Conservation (phyloP, 495 filamentous ascomycete species). For the Podospora pseudopauciseta region DNA sequence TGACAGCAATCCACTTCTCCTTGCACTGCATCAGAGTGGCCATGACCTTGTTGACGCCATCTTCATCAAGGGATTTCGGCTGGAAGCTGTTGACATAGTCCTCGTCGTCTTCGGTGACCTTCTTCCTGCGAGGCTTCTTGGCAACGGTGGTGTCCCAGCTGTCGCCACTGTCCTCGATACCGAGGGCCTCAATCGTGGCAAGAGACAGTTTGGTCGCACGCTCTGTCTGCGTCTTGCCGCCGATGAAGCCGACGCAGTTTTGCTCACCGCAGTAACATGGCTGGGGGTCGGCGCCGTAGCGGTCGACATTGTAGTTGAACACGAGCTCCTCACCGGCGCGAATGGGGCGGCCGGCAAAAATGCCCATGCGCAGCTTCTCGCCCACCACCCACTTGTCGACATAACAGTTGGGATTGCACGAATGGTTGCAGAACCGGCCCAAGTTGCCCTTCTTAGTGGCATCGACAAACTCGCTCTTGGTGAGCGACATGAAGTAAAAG, state of each 20-base stretch:
- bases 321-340: conserved; percentile 90
- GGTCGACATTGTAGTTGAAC: conserved; percentile 99
- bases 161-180: conserved; percentile 81
- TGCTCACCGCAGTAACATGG: conserved; percentile 94
- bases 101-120: conserved; percentile 89
- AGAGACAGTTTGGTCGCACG: conserved; percentile 87
- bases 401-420: conserved; percentile 98
- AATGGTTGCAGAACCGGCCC: conserved; percentile 97
- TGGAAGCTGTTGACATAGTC: conserved; percentile 92
- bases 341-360: conserved; percentile 87
- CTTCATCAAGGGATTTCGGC: conserved; percentile 77
- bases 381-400: conserved; percentile 99
- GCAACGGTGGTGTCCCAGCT: conserved; percentile 86
- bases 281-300: conserved; percentile 94
- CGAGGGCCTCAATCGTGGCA: conserved; percentile 89
- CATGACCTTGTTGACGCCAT: conserved; percentile 96
- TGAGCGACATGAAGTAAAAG: conserved; percentile 99
- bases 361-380: conserved; percentile 98
- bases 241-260: conserved; percentile 95
- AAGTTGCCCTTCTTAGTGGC: conserved; percentile 96
- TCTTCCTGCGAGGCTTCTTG: conserved; percentile 89
- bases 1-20: conserved; percentile 99
- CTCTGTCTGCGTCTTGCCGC: conserved; percentile 95
- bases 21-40: conserved; percentile 97
- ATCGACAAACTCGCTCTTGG: conserved; percentile 94